A percentile compares a stretch with the other conserved stretches of the same genome.
Evolutionary conservation across 495 filamentous ascomycete genomes (phyloP).

Genomic region (Mytilinidion resinicola): DNA sequence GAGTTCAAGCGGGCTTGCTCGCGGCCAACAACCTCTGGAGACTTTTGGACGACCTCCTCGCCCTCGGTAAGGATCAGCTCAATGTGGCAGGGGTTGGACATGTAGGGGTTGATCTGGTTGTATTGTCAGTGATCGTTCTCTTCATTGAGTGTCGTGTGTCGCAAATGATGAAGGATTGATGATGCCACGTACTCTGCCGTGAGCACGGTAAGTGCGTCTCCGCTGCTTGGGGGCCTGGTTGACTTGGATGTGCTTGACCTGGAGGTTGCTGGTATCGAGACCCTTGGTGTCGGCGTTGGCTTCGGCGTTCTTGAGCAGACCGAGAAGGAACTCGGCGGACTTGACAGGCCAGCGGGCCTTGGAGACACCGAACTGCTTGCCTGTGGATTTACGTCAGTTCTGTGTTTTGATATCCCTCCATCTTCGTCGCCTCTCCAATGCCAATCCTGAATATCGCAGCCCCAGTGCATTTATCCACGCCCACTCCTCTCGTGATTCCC

Average conservation of each 20-base stretch:
- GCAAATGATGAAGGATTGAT: not conserved
- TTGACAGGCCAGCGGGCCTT: slow-evolving; percentile 98
- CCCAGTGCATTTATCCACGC: not conserved
- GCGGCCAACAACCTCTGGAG: slow-evolving; percentile 54
- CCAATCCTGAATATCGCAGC: not conserved
- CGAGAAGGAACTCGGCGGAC: slow-evolving; percentile 95
- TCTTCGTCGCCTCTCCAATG: not conserved
- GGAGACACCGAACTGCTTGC: slow-evolving; percentile 96
- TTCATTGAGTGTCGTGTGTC: not conserved
- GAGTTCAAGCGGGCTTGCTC: slow-evolving; percentile 62
- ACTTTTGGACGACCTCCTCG: slow-evolving; percentile 86
- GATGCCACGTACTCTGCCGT: slow-evolving; percentile 83
- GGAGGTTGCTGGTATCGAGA: slow-evolving; percentile 90
- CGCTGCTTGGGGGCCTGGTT: slow-evolving; percentile 99
- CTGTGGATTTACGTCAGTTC: slow-evolving; percentile 42
- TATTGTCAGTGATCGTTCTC: not conserved
- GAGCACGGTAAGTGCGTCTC: slow-evolving; percentile 96
- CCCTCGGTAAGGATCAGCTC: slow-evolving; percentile 98
- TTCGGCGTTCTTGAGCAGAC: slow-evolving; percentile 97
- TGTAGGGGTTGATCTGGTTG: slow-evolving; percentile 95
- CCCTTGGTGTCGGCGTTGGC: slow-evolving; percentile 99
- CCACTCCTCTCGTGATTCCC: not conserved
- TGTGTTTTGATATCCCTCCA: not conserved
- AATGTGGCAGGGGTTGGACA: slow-evolving; percentile 99
- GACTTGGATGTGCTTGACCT: slow-evolving; percentile 99